Evolutionary conservation across 345 rosid genomes (phyloP).

Genomic region (Aquilaria yunnanensis): DNA sequence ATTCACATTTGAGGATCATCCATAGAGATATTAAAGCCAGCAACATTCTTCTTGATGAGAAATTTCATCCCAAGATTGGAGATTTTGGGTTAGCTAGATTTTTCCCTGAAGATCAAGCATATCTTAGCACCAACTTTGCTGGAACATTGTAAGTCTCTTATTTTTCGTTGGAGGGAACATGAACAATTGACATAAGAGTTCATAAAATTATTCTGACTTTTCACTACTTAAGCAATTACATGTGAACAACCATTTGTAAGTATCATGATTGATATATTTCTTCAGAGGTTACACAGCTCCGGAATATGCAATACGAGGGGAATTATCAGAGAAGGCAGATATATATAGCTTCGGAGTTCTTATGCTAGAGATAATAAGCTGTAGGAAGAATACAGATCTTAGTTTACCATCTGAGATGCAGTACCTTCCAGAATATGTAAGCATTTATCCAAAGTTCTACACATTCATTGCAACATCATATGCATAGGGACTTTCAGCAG

Average conservation of each 20-base stretch:
- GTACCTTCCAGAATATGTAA: conserved; percentile 67
- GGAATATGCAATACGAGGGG: conserved; percentile 63
- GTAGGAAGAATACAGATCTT: conserved; percentile 58
- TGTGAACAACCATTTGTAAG: background rate
- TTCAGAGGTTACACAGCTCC: conserved; percentile 68
- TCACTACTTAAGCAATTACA: background rate
- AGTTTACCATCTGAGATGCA: conserved; percentile 53
- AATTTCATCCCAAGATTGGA: conserved; percentile 57
- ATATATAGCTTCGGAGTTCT: conserved; percentile 70
- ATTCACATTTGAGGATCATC: conserved; percentile 51
- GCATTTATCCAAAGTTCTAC: conserved; percentile 4
- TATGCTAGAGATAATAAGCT: conserved; percentile 53
- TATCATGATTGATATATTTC: background rate
- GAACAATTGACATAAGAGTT: too few relatives aligned
- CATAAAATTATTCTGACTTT: too few relatives aligned
- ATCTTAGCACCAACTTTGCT: conserved; percentile 58
- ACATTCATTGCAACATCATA: too few relatives aligned
- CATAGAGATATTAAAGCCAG: conserved; percentile 76
- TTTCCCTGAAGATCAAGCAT: conserved; percentile 68
- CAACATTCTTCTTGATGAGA: conserved; percentile 68
- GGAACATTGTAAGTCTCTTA: conserved; percentile 53
- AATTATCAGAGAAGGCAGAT: conserved; percentile 64
- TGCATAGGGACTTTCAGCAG: too few relatives aligned
- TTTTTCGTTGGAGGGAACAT: too few relatives aligned
- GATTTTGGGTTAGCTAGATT: conserved; percentile 73